A percentile compares a stretch with the other conserved stretches of the same genome.
phyloP scores from a whole-genome alignment of 2,329 filamentous ascomycete genomes.

The Aotearoamyces nothofagi region DNA sequence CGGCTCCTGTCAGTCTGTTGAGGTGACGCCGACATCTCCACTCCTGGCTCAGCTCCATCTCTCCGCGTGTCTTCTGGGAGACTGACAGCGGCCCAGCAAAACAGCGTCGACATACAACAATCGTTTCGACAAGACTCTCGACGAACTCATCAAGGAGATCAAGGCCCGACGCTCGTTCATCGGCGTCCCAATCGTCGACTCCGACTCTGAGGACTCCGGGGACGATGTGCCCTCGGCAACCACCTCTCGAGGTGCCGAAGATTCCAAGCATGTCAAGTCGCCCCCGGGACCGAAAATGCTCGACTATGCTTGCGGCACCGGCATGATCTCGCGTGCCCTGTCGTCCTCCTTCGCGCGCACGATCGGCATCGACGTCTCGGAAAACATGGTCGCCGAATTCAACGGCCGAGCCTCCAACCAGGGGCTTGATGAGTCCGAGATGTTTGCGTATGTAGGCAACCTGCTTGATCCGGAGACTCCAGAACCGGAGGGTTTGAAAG shows the following conservation, averaged over 20 bases:
- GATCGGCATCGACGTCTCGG: constrained; percentile 54
- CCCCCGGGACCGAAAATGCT: constrained; percentile 34
- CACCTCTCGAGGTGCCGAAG: not conserved
- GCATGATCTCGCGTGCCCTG: constrained; percentile 46
- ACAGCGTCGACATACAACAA: constrained; percentile 39
- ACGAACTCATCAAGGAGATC: constrained; percentile 38
- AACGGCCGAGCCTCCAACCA: constrained; percentile 43
- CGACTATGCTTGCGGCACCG: constrained; percentile 67
- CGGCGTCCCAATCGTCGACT: constrained; percentile 37
- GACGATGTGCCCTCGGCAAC: constrained; percentile 7
- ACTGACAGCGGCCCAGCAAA: constrained; percentile 4
- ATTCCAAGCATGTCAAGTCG: not conserved
- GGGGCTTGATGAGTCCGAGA: constrained; percentile 33
- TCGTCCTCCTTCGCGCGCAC: constrained; percentile 46
- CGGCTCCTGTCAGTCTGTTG: too few species aligned
- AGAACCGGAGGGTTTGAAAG: constrained; percentile 38
- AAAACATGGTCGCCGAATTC: constrained; percentile 54
- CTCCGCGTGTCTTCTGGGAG: too few species aligned
- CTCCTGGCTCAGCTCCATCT: too few species aligned
- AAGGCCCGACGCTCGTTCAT: constrained; percentile 41
- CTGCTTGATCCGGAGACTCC: constrained; percentile 31
- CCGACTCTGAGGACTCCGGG: constrained; percentile 19
- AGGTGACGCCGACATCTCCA: too few species aligned
- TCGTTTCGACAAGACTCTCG: constrained; percentile 36
- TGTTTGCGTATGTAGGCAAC: constrained; percentile 42